Conservation (phyloP, 139 green algal genomes). For the Picochlorum sp. region DNA sequence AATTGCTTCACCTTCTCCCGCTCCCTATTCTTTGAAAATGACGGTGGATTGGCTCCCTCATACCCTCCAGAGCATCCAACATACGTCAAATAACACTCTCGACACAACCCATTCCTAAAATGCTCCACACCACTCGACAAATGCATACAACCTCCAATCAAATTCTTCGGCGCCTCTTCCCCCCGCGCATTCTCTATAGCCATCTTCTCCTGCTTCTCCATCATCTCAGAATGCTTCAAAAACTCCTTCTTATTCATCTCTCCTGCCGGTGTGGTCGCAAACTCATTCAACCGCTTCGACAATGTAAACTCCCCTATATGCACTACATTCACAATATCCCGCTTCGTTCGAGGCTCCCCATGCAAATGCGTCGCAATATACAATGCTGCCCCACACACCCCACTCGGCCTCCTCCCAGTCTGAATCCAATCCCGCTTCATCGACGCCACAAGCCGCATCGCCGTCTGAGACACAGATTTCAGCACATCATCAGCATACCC, state of each 20-base stretch:
- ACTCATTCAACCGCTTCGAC: constrained; percentile 75
- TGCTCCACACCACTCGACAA: constrained; percentile 3
- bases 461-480: constrained; percentile 63
- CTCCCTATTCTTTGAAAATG: constrained; percentile 31
- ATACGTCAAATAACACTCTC: constrained; percentile 48
- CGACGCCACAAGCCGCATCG: constrained; percentile 75
- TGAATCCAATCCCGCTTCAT: constrained; percentile 99
- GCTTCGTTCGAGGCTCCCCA: constrained; percentile 65
- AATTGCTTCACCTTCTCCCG: neutral
- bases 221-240: constrained; percentile 22
- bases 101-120: constrained; percentile 49
- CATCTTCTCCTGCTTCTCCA: neutral
- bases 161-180: neutral
- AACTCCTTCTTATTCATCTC: constrained; percentile 60
- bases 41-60: constrained; percentile 49
- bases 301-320: constrained; percentile 89
- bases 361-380: constrained; percentile 91
- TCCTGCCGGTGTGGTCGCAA: constrained; percentile 46
- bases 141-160: constrained; percentile 14
- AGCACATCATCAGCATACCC: constrained; percentile 9
- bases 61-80: constrained; percentile 40
- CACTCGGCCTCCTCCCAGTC: constrained; percentile 77
- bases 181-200: neutral
- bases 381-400: constrained; percentile 91
- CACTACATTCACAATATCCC: constrained; percentile 69